A percentile compares a stretch with the other conserved stretches of the same genome.
Conservation (phyloP, 2,329 filamentous ascomycete genomes). For the Diaporthe citrichinensis region DNA sequence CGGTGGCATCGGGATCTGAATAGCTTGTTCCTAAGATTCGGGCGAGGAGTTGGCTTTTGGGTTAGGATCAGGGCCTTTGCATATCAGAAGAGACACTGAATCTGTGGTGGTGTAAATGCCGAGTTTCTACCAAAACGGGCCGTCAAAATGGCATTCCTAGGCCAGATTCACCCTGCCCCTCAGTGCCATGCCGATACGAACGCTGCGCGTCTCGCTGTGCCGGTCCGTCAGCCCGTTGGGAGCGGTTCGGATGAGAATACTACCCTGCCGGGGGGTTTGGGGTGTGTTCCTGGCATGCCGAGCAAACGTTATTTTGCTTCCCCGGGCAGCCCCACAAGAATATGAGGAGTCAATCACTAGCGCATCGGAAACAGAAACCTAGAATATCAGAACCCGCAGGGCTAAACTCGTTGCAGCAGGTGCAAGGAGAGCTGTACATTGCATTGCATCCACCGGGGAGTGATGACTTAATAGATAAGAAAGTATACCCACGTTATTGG, state of each 20-base stretch:
- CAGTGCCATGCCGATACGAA: neutral
- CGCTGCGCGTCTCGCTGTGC: neutral
- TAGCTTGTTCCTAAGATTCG: neutral
- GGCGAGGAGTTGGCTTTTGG: neutral
- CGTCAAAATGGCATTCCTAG: neutral
- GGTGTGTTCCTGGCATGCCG: conserved; percentile 11
- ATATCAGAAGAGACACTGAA: neutral
- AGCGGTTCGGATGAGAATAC: conserved; percentile 14
- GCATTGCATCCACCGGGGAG: conserved; percentile 1
- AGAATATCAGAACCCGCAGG: neutral
- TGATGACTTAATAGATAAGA: conserved; percentile 31
- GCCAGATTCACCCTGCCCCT: neutral
- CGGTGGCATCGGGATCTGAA: neutral
- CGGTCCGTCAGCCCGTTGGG: neutral
- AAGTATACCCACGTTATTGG: conserved; percentile 7
- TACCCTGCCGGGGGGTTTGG: neutral
- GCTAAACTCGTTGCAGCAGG: conserved; percentile 29
- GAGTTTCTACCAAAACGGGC: neutral
- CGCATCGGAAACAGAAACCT: conserved; percentile 7
- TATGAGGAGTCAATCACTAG: conserved; percentile 3
- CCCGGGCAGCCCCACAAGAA: neutral
- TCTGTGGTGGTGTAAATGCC: neutral
- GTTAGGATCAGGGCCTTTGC: too few relatives aligned
- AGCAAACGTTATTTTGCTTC: neutral
- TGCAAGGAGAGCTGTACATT: neutral